Base-by-base conservation (phyloP, 441 rosid genomes). In the Raphanus hybrid region DNA sequence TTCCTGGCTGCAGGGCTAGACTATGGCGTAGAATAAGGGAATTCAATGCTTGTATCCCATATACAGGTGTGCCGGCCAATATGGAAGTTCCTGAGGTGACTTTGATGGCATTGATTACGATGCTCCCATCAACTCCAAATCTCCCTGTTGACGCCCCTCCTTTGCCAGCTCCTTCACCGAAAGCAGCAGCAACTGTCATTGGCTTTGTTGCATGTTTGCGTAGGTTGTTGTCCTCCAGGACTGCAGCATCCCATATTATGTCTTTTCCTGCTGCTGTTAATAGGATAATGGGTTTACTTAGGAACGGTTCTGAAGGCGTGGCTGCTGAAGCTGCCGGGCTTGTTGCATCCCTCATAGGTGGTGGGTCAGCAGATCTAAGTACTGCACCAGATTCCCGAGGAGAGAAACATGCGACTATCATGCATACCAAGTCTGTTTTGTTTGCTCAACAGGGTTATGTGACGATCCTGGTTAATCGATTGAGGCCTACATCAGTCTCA, bases 181-280 rank as follows among this genome's bases (percentile, higher is more conserved):
- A 96, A 86, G 99, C 98, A 75, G 98, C 98, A 76, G 98, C 98
- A 71, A 94, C 99, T 37, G 94, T 96, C 71, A 92, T 92, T 89
- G 99, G 99, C 52, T 96, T 96, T 75, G 83, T 96, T 83, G 90
- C 99, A 43, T 96, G 99, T 86, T 86, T 96, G 80, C 98, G 91
- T 75, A 93, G 99, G 88, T 81, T 96, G 76, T 81, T 96, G 85
- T 88, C 98, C 29, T 96, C 99, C 64, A 88, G 92, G 82, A 92
- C 83, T 86, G 97, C 98, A 76, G 92, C 99, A 79, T 91, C 98
- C 35, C 99, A 96, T 75, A 96, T 96, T 52, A 88, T 94, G 95
- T 91, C 99, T 76, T 96, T 96, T 81, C 99, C 98, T 78, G 99
- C 98, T 72, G 99, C 98, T 77, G 98, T 96, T 82, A 96, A 96